Evolutionary conservation across 371 early-diverging fungal species (phyloP).

Genomic region (Rhizomucor pusillus): DNA sequence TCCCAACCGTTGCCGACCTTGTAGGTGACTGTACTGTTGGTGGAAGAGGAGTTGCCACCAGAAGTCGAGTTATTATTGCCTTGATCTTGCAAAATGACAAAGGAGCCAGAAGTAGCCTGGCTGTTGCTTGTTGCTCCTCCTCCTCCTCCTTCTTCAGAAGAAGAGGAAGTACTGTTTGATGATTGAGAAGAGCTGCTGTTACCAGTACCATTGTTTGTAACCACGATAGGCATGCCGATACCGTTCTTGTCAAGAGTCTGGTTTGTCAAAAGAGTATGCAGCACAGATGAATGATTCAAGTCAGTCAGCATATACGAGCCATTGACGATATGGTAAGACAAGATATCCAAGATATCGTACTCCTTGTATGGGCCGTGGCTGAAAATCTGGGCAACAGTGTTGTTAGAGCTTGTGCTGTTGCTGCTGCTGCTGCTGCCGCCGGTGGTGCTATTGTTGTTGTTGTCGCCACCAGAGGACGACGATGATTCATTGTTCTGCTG

Average conservation of each 20-base stretch:
- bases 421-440: background rate
- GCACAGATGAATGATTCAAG: conserved; percentile 14
- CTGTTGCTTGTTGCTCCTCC: conserved; percentile 2
- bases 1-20: conserved; percentile 27
- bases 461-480: background rate
- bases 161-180: background rate
- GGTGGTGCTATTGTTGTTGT: background rate
- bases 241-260: conserved; percentile 17
- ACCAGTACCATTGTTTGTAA: conserved; percentile 10
- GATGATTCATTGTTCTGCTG: background rate
- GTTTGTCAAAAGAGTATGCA: conserved; percentile 25
- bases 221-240: conserved; percentile 25
- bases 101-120: background rate
- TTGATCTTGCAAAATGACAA: conserved; percentile 4
- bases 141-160: background rate
- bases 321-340: conserved; percentile 34
- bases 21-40: background rate
- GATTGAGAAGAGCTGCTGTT: conserved; percentile 3
- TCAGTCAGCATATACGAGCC: conserved; percentile 16
- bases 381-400: background rate
- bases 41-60: background rate
- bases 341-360: conserved; percentile 22
- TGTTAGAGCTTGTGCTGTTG: conserved; percentile 1
- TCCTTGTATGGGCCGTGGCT: conserved; percentile 7
- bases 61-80: background rate